These are phyloP conservation scores for Trichoderma virens DNA, from an alignment of 495 filamentous ascomycete species.

Conservation along the genomic window DNA sequence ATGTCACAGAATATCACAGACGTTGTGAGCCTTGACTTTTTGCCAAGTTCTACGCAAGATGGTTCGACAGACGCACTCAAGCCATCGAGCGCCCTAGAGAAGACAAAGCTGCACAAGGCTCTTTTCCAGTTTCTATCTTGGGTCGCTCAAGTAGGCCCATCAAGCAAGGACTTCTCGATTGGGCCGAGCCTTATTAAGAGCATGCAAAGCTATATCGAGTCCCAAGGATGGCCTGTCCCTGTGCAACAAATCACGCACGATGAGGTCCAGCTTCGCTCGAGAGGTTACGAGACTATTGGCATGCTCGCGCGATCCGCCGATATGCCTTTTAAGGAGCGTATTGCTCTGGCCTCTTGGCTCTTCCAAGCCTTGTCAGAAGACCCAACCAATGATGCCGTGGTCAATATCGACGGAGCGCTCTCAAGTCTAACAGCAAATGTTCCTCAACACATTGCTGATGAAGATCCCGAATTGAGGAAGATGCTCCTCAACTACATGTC, in stretches of 20 bases:
- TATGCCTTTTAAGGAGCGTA: constrained; percentile 42
- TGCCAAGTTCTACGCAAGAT: neutral
- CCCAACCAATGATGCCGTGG: constrained; percentile 61
- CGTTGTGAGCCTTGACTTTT: constrained; percentile 60
- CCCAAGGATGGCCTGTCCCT: constrained; percentile 75
- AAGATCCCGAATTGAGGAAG: constrained; percentile 22
- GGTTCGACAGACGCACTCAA: neutral
- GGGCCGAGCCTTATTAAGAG: constrained; percentile 63
- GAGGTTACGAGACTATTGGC: constrained; percentile 80
- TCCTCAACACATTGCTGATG: constrained; percentile 27
- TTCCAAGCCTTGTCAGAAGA: constrained; percentile 78
- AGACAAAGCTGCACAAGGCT: constrained; percentile 56
- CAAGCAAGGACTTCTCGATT: constrained; percentile 47
- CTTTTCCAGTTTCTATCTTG: constrained; percentile 87
- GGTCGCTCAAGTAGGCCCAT: constrained; percentile 67
- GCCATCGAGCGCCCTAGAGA: constrained; percentile 21
- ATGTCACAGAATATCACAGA: constrained; percentile 56
- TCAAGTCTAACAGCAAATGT: constrained; percentile 59
- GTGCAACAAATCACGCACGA: constrained; percentile 45
- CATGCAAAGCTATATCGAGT: constrained; percentile 65
- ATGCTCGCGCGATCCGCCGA: constrained; percentile 55
- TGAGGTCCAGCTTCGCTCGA: constrained; percentile 57
- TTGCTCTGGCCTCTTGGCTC: constrained; percentile 63
- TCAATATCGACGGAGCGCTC: constrained; percentile 84
- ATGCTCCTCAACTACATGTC: constrained; percentile 42